Evolutionary conservation across 129 eudicot species (phyloP).

Genomic region (sunflower (Helianthus annuus)): DNA sequence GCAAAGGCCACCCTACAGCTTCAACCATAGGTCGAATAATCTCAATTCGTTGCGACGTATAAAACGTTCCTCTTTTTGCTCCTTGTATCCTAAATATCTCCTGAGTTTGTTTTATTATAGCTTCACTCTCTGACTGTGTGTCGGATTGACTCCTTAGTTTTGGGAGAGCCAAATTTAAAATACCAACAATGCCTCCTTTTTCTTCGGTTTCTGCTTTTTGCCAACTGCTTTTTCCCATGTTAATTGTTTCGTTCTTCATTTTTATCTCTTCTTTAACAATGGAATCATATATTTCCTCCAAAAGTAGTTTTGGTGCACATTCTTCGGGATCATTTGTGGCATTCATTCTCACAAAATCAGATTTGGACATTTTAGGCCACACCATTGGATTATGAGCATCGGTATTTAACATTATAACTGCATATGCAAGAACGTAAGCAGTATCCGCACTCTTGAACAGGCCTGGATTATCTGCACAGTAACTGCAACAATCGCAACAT

Average conservation of each 20-base stretch:
- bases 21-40: conserved; percentile 87
- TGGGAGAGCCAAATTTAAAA: conserved; percentile 85
- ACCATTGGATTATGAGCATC: conserved; percentile 97
- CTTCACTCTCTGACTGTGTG: conserved; percentile 69
- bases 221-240: conserved; percentile 45
- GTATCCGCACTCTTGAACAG: conserved; percentile 92
- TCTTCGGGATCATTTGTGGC: conserved; percentile 74
- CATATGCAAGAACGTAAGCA: conserved; percentile 93
- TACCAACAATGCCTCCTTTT: conserved; percentile 68
- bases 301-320: conserved; percentile 58
- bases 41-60: conserved; percentile 71
- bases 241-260: conserved; percentile 62
- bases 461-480: conserved; percentile 89
- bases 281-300: conserved; percentile 89
- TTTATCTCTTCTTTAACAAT: conserved; percentile 85
- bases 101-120: conserved; percentile 73
- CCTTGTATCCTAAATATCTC: conserved; percentile 66
- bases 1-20: conserved; percentile 96
- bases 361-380: conserved; percentile 93
- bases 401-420: conserved; percentile 92
- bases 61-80: conserved; percentile 66
- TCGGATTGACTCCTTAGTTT: conserved; percentile 55
- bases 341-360: conserved; percentile 77
- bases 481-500: conserved; percentile 55
- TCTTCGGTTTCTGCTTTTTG: conserved; percentile 72